Evolutionary conservation across 306 rosid genomes (phyloP), one percentile per base, ranked within the genome.

Genomic region (Psophocarpus tetragonolobus): DNA sequence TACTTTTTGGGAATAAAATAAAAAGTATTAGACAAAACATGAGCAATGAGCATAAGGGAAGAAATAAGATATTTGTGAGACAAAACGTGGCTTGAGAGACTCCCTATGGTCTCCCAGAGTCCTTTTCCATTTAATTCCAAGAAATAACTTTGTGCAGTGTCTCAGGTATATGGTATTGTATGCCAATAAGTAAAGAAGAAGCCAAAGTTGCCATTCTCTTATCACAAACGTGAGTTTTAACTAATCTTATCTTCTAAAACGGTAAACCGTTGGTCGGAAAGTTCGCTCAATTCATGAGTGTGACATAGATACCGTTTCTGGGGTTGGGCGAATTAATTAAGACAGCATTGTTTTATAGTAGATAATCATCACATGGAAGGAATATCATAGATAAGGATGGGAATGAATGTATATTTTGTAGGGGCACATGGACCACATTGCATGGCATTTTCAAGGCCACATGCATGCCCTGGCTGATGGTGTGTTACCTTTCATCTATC

Each of bases 371-470:
- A 81, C 86, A 81, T 79, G 83, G 74, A 33, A 44, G 69, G 80
- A 74, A 84, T 78, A 53, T 74, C 27, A 44, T n/a, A 60, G 87
- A 79, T 35, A 81, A 69, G 78, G 85, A 72, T 61, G 61, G 80
- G 63, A 81, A 68, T 78, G 68, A 70, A 77, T 45, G 76, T 10
- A 50, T 47, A 35, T 76, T 62, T 76, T 62, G 87, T 73, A 61
- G 85, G 80, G 54, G 44, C 68, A 24, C 27, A 35, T 71, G 74
- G 74, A 32, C 75, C 69, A 47, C 62, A 32, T 26, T 47, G 72
- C 80, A 57, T 66, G 35, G 44, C 75, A 69, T 60, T 73, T 58
- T 74, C 3, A 18, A 50, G 63, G n/a, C 21, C 45, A 78, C 78
- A 74, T 65, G 81, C n/a, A n/a, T n/a, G 60, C 44, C 15, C 5